Evolutionary conservation across 768 basidiomycete genomes (phyloP).

Genomic region (Dentipellis fragilis): DNA sequence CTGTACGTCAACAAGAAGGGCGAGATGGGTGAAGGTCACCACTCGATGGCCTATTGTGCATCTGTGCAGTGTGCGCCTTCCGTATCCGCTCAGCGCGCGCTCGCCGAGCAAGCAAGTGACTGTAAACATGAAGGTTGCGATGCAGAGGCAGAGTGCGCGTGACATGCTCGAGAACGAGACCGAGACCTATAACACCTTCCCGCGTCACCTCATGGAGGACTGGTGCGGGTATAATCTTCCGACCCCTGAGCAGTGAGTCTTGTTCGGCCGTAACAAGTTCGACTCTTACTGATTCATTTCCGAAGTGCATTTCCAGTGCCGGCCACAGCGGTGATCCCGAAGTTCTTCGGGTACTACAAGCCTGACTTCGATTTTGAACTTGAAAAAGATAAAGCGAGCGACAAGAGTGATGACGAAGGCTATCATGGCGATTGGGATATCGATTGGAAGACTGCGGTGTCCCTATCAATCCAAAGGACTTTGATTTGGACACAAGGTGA

Average conservation of each 20-base stretch:
- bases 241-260: conserved; percentile 22
- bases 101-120: not conserved
- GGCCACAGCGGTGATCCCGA: conserved; percentile 42
- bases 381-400: not conserved
- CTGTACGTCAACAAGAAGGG: not conserved
- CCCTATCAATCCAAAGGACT: conserved; percentile 19
- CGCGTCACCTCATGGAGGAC: conserved; percentile 35
- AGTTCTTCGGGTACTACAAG: conserved; percentile 55
- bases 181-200: conserved; percentile 34
- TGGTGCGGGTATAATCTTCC: conserved; percentile 40
- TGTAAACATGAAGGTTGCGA: conserved; percentile 20
- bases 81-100: conserved; percentile 12
- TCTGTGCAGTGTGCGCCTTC: conserved; percentile 49
- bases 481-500: conserved; percentile 13
- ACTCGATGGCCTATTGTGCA: conserved; percentile 41
- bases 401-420: not conserved
- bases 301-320: conserved; percentile 29
- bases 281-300: not conserved
- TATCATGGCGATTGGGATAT: not conserved
- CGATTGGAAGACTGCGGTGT: conserved; percentile 26
- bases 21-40: conserved; percentile 33
- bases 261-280: not conserved
- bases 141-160: not conserved
- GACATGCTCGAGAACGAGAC: conserved; percentile 27
- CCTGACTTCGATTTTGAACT: conserved; percentile 17